phyloP scores from a whole-genome alignment of 495 filamentous ascomycete species.

The Trypethelium eluteriae region DNA sequence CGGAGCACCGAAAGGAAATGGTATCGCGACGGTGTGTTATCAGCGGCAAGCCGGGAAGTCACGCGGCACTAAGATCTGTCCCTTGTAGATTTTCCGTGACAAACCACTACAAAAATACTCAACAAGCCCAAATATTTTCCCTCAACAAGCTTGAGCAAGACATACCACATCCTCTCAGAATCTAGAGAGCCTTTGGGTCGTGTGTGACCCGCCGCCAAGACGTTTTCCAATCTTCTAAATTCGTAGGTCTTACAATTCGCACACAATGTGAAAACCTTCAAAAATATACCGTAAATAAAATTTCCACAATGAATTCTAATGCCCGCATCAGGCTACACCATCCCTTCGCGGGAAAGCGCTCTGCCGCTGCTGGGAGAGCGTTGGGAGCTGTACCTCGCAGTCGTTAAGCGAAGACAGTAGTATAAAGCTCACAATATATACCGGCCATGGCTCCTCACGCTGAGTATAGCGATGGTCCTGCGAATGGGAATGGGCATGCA shows the following conservation, averaged over 20 bases:
- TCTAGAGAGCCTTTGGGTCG: not conserved
- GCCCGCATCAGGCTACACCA: slow-evolving; percentile 61
- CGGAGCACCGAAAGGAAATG: not conserved
- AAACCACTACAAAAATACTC: slow-evolving; percentile 7
- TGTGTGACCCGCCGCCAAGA: slow-evolving; percentile 48
- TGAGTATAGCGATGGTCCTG: slow-evolving; percentile 59
- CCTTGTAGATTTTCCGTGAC: not conserved
- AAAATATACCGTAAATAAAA: not conserved
- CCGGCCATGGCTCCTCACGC: slow-evolving; percentile 89
- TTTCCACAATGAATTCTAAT: slow-evolving; percentile 16
- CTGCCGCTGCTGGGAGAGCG: slow-evolving; percentile 78
- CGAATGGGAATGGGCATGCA: slow-evolving; percentile 59
- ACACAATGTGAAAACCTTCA: slow-evolving; percentile 4
- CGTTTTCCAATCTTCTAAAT: slow-evolving; percentile 87
- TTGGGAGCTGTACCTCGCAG: slow-evolving; percentile 61
- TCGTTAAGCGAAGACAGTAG: slow-evolving; percentile 43
- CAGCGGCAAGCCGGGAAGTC: slow-evolving; percentile 5
- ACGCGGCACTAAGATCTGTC: not conserved
- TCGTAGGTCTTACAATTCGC: slow-evolving; percentile 50
- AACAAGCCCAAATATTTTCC: not conserved
- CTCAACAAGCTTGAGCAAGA: not conserved
- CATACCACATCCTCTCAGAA: not conserved
- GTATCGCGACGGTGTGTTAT: not conserved
- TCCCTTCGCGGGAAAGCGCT: slow-evolving; percentile 95
- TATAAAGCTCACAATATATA: slow-evolving; percentile 16